phyloP scores from a whole-genome alignment of 305 asterid species.

The Caryopteris hybrid region DNA sequence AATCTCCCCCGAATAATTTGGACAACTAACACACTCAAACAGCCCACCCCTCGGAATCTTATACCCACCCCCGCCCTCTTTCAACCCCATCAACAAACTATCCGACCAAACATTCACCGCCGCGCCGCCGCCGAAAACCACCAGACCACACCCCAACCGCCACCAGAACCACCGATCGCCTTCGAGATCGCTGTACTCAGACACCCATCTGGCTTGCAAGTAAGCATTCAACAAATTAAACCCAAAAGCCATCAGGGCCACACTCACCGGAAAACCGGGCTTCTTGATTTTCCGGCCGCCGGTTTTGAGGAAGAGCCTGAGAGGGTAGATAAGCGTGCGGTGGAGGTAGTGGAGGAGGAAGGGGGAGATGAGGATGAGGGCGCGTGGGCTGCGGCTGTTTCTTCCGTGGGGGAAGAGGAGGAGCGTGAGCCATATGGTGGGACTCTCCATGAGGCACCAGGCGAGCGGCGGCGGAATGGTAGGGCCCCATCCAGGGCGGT shows the following conservation, averaged over 20 bases:
- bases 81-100: conserved; percentile 46
- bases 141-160: conserved; percentile 35
- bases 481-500: conserved; percentile 60
- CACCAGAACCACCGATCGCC: conserved; percentile 45
- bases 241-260: conserved; percentile 46
- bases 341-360: conserved; percentile 69
- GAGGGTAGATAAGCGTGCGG: conserved; percentile 55
- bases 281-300: conserved; percentile 6
- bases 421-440: conserved; percentile 69
- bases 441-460: conserved; percentile 90
- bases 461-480: conserved; percentile 54
- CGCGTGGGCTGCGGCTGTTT: conserved; percentile 36
- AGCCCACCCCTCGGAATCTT: conserved; percentile 46
- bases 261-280: conserved; percentile 42
- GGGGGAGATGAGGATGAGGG: conserved; percentile 48
- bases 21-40: conserved; percentile 72
- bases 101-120: conserved; percentile 60
- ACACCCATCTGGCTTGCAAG: conserved; percentile 56
- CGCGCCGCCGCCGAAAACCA: conserved; percentile 53
- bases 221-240: conserved; percentile 58
- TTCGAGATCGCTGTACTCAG: conserved; percentile 42
- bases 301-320: conserved; percentile 29
- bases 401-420: conserved; percentile 67
- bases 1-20: conserved; percentile 84
- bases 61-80: conserved; percentile 47